Base-by-base conservation (phyloP, 768 basidiomycete genomes). In the Pleurotus platypus region DNA sequence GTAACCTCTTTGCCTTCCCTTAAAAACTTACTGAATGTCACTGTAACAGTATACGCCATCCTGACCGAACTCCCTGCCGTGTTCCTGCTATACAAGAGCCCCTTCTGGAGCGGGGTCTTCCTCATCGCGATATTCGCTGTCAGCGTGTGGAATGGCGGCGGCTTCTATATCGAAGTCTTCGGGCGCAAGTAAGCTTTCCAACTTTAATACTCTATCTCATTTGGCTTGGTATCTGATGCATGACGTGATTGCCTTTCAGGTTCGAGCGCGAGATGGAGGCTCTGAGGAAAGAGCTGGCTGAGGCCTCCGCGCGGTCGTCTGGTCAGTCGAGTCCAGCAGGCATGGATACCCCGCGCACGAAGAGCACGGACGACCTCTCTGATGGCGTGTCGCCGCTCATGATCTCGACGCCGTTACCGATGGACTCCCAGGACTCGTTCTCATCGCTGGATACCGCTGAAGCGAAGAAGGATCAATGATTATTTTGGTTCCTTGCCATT, bases 151-250 rank as follows among this genome's bases (percentile, higher is more conserved):
- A 98, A 98, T 67, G 95, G 95, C 8, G 94, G 90, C 20, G 92
- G 91, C 1, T 97, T 87, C 77, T 97, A 97, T 69, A 94, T 97
- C 55, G 94, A 97, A 69, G 94, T 97, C 16, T 97, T 96, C 67
- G 94, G 94, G 26, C 85, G 94, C 73, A 96, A 97, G 94, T 95
- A 82, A 57, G 58, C 59, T 22, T 13, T 18, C 27, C 8, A 18
- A 16, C 18, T 38, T 11, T 56, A 16, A 24, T 57, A 46, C 15
- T 24, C 48, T 30, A 57, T 48, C 12, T 43, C 5, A 42, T 58
- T 30, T 48, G 46, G 11, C 15, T 5, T 9, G 22, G 56, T 61
- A 37, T 64, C 47, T 55, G 18, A 58, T 53, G 55, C 43, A 60
- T 55, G 60, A 57, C 46, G 57, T 13, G 13, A 46, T 39, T 53